phyloP scores from a whole-genome alignment of 2,329 filamentous ascomycete genomes.

The Taxawa tesnikishii region DNA sequence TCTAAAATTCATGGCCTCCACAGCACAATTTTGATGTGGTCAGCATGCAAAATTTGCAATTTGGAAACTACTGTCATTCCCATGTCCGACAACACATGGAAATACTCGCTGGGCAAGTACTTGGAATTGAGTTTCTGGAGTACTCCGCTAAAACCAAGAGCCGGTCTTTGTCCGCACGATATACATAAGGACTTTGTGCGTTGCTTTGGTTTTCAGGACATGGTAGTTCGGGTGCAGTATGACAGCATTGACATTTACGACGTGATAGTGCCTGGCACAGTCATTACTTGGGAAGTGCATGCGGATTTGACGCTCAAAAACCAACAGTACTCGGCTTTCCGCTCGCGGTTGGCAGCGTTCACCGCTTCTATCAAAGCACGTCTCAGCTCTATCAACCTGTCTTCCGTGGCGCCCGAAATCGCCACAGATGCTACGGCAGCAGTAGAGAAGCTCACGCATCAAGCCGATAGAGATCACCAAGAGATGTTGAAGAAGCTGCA shows the following conservation, averaged over 20 bases:
- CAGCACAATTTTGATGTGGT: slow-evolving; percentile 93
- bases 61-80: slow-evolving; percentile 79
- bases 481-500: slow-evolving; percentile 66
- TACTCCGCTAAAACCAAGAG: slow-evolving; percentile 61
- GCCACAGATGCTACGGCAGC: slow-evolving; percentile 69
- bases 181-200: slow-evolving; percentile 84
- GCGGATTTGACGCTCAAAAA: slow-evolving; percentile 89
- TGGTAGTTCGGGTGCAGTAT: slow-evolving; percentile 80
- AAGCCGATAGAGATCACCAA: slow-evolving; percentile 72
- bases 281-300: slow-evolving; percentile 96
- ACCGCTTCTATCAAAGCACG: slow-evolving; percentile 76
- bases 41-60: slow-evolving; percentile 81
- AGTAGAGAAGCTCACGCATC: slow-evolving; percentile 65
- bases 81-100: slow-evolving; percentile 93
- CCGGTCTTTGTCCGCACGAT: slow-evolving; percentile 76
- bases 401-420: slow-evolving; percentile 82
- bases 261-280: slow-evolving; percentile 78
- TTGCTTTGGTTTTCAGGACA: slow-evolving; percentile 81
- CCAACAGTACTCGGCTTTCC: slow-evolving; percentile 69
- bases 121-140: slow-evolving; percentile 97
- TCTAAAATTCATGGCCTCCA: slow-evolving; percentile 52
- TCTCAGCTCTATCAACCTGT: slow-evolving; percentile 77
- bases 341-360: slow-evolving; percentile 74
- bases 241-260: slow-evolving; percentile 88
- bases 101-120: slow-evolving; percentile 97